Evolutionary conservation across 345 rosid species (phyloP).

Genomic region (Boechera stricta): DNA sequence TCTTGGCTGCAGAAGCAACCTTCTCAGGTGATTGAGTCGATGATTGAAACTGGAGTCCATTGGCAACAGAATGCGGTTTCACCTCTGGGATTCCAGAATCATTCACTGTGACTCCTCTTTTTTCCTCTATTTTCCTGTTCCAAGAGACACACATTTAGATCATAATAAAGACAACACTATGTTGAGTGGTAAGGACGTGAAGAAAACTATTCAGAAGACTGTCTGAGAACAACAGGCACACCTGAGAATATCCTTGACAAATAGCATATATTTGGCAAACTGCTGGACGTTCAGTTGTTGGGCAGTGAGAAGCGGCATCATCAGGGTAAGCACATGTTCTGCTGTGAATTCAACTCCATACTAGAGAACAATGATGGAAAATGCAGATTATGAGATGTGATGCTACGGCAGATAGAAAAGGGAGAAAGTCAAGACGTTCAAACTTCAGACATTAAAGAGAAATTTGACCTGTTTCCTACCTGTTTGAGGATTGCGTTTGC

Average conservation of each 20-base stretch:
- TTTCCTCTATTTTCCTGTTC: conserved; percentile 84
- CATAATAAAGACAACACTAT: conserved; percentile 14
- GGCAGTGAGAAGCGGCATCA: conserved; percentile 87
- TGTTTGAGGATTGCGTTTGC: conserved; percentile 88
- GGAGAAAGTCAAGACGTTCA: not conserved
- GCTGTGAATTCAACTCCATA: conserved; percentile 87
- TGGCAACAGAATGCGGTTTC: conserved; percentile 49
- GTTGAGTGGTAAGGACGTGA: conserved; percentile 10
- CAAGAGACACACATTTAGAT: conserved; percentile 11
- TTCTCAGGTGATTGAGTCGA: conserved; percentile 52
- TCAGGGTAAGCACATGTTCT: conserved; percentile 87
- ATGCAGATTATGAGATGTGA: conserved; percentile 20
- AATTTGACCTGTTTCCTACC: conserved; percentile 47
- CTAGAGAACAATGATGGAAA: conserved; percentile 51
- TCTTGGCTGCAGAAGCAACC: conserved; percentile 58
- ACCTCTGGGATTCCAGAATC: conserved; percentile 67
- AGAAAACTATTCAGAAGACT: not conserved
- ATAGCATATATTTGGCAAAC: conserved; percentile 92
- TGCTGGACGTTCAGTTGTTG: conserved; percentile 93
- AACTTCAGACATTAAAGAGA: not conserved
- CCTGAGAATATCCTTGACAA: conserved; percentile 93
- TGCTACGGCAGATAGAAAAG: conserved; percentile 11
- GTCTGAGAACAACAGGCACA: conserved; percentile 35
- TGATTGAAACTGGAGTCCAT: conserved; percentile 61
- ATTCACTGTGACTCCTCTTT: conserved; percentile 72